Evolutionary conservation across 1,284 basidiomycete genomes (phyloP).

Genomic region (Meira nashicola): DNA sequence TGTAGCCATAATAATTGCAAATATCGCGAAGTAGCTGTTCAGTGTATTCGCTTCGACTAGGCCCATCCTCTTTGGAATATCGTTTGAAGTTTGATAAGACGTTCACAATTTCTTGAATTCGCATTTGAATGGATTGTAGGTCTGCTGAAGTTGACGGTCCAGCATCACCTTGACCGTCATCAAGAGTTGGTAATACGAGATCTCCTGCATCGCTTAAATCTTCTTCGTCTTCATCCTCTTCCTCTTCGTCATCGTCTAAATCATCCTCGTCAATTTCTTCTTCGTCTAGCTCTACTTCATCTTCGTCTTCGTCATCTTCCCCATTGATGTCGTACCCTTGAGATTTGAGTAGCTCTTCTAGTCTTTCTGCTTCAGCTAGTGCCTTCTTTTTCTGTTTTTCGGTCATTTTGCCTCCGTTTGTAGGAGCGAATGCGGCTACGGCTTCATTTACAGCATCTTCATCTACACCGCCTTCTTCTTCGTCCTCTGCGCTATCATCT

Average conservation of each 20-base stretch:
- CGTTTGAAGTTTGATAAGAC: slow-evolving; percentile 58
- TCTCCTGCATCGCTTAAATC: slow-evolving; percentile 19
- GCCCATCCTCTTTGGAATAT: slow-evolving; percentile 59
- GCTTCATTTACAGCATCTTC: slow-evolving; percentile 11
- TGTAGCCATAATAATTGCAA: slow-evolving; percentile 85
- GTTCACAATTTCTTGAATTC: slow-evolving; percentile 81
- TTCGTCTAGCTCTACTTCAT: slow-evolving; percentile 8
- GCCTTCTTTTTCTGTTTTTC: slow-evolving; percentile 48
- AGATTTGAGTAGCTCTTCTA: slow-evolving; percentile 49
- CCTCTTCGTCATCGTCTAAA: slow-evolving; percentile 56
- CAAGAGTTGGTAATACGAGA: slow-evolving; percentile 72
- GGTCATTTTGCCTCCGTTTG: slow-evolving; percentile 38
- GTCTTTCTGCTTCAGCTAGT: slow-evolving; percentile 47
- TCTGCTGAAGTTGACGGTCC: slow-evolving; percentile 56
- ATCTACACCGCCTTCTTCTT: slow-evolving; percentile 23
- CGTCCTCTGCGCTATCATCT: slow-evolving; percentile 18
- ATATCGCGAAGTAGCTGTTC: slow-evolving; percentile 74
- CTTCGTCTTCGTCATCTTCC: slow-evolving; percentile 26
- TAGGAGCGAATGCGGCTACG: slow-evolving; percentile 20
- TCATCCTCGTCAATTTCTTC: slow-evolving; percentile 60
- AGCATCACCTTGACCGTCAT: slow-evolving; percentile 57
- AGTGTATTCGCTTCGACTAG: slow-evolving; percentile 73
- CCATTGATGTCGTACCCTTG: slow-evolving; percentile 41
- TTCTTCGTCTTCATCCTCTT: slow-evolving; percentile 25
- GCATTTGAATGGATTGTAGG: slow-evolving; percentile 74